Base-by-base conservation (phyloP, 1,284 basidiomycete species). In the Cryptococcus wingfieldii region DNA sequence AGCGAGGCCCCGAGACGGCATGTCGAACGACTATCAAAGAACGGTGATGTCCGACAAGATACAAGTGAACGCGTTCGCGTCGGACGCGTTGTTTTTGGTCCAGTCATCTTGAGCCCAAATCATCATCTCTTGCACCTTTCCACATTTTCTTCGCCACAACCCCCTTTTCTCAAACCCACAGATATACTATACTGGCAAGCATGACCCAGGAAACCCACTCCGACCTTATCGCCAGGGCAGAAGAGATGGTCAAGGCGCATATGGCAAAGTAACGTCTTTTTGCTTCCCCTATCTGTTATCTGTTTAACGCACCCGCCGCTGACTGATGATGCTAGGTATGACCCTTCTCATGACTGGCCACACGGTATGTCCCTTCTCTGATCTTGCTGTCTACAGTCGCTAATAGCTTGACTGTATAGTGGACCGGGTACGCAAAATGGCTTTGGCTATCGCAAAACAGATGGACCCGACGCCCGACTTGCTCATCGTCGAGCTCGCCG, bases 311-410 rank as follows among this genome's bases (percentile, higher is more conserved):
- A 42, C 14, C 38, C 27, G 25, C 16, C 9, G 12, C 23, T 13
- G 25, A 47, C 18, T 39, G 9, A 43, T 44, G 8, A 23, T 16
- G 2, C 19, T 46, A 69, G 68, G 62, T 92, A 92, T 71, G 93
- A 95, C 71, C 87, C 90, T 1, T 91, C 89, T 16, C 93, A 96
- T 72, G 92, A 96, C 76, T 85, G 82, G 64, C 86, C 86, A 61
- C 93, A 96, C 68, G 90, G 90, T 88, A 60, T 67, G 83, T 64
- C 38, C 18, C 38, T 18, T 45, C n/a, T 42, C 13, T n/a, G 9
- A 18, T 41, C 39, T 34, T 27, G 5, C 39, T 42, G 23, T 28
- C 10, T 48, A 23, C 16, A 34, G 14, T 19, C 4, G 14, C 39
- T 50, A 5, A 18, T 48, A 47, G 44, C n/a, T 8, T 51, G 48